These are phyloP conservation scores for Candida pseudofarinosa DNA, from an alignment of 805 yeast species.

Conservation along the genomic window DNA sequence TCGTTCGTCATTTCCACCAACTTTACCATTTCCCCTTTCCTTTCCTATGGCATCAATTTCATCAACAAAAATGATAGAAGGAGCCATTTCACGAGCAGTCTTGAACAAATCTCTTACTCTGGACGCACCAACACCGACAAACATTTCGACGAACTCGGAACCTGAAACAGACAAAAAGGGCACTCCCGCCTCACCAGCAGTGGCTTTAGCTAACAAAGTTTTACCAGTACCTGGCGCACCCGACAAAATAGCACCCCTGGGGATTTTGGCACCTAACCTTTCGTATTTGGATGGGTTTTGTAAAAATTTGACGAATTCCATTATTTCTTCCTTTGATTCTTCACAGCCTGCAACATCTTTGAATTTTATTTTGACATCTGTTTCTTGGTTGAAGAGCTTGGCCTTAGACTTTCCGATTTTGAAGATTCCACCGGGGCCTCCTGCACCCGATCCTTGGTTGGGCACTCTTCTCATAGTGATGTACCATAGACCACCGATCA, in stretches of 20 bases:
- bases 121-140: constrained; percentile 94
- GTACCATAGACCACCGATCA: constrained; percentile 77
- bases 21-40: constrained; percentile 65
- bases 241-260: constrained; percentile 89
- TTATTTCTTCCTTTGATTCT: constrained; percentile 90
- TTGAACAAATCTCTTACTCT: constrained; percentile 90
- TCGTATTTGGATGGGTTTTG: constrained; percentile 84
- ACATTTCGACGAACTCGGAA: constrained; percentile 95
- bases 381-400: constrained; percentile 76
- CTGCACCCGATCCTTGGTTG: constrained; percentile 34
- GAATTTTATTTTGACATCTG: constrained; percentile 76
- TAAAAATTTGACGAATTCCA: constrained; percentile 90
- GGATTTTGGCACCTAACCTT: constrained; percentile 87
- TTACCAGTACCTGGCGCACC: constrained; percentile 99
- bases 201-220: constrained; percentile 86
- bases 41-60: constrained; percentile 97
- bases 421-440: constrained; percentile 55
- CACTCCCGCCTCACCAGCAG: constrained; percentile 96
- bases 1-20: constrained; percentile 88
- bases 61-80: constrained; percentile 86
- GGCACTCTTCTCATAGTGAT: constrained; percentile 52
- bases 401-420: constrained; percentile 78
- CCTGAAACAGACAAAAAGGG: constrained; percentile 91
- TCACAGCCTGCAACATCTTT: constrained; percentile 93
- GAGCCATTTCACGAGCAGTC: constrained; percentile 86